Evolutionary conservation across 2,329 filamentous ascomycete species (phyloP).

Genomic region (Penicillium sp.): DNA sequence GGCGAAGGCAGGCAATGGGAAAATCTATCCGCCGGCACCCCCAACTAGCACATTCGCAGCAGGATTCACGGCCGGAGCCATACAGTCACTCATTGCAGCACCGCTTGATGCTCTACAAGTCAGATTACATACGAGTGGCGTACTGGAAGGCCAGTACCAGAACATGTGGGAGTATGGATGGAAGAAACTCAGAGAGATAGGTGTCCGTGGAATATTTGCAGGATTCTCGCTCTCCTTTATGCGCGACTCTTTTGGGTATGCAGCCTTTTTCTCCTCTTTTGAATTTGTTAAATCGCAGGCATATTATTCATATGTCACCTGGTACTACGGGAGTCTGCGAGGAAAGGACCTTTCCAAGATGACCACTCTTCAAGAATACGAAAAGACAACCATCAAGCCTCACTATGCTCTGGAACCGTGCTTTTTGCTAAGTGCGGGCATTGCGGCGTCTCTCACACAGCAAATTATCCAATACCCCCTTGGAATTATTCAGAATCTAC

Average conservation of each 20-base stretch:
- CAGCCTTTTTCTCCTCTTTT: constrained; percentile 60
- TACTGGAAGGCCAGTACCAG: constrained; percentile 56
- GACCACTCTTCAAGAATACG: constrained; percentile 2
- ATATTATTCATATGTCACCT: constrained; percentile 59
- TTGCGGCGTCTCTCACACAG: constrained; percentile 56
- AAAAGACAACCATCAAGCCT: constrained; percentile 48
- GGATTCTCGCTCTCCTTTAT: constrained; percentile 58
- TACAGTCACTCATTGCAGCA: constrained; percentile 60
- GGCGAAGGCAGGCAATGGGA: constrained; percentile 53
- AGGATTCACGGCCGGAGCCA: constrained; percentile 55
- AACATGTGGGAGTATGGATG: constrained; percentile 62
- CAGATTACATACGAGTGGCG: constrained; percentile 57
- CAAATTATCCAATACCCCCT: constrained; percentile 58
- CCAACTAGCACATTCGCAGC: constrained; percentile 54
- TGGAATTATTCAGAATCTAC: constrained; percentile 56
- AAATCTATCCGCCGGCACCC: constrained; percentile 57
- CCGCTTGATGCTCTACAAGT: constrained; percentile 62
- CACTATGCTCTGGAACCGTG: constrained; percentile 61
- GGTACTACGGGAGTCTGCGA: constrained; percentile 50
- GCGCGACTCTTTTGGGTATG: constrained; percentile 59
- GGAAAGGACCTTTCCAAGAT: constrained; percentile 16
- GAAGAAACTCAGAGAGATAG: constrained; percentile 57
- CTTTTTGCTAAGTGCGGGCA: constrained; percentile 58
- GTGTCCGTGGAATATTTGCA: constrained; percentile 58
- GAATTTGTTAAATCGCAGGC: constrained; percentile 61